A percentile compares a stretch with the other conserved stretches of the same genome.
phyloP scores from a whole-genome alignment of 106 monocot genomes.

The Dendrobium catenatum region DNA sequence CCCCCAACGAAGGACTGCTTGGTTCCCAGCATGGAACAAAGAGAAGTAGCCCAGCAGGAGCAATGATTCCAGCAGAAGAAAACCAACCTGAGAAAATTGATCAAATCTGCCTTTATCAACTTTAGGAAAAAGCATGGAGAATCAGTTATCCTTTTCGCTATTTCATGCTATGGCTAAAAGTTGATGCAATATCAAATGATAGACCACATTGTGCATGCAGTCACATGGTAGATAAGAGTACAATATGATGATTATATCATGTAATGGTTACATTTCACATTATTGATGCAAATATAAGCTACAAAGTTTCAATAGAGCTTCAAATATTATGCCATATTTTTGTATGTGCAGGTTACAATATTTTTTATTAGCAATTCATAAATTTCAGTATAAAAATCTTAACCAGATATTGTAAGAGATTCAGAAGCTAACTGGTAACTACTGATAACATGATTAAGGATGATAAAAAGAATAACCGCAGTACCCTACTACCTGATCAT shows the following conservation, averaged over 20 bases:
- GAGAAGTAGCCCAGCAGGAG: conserved; percentile 82
- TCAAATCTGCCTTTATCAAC: neutral
- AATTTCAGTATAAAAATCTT: neutral
- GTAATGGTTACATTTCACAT: neutral
- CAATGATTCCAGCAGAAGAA: conserved; percentile 79
- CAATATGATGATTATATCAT: neutral
- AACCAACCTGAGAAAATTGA: conserved; percentile 44
- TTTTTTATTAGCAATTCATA: neutral
- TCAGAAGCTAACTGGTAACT: neutral
- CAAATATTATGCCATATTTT: neutral
- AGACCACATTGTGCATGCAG: neutral
- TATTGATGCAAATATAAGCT: neutral
- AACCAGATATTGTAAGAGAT: neutral
- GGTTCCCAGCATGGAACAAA: conserved; percentile 81
- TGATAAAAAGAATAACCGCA: neutral
- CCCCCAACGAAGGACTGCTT: conserved; percentile 97
- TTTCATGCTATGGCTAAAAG: neutral
- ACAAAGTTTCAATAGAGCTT: neutral
- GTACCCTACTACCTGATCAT: conserved; percentile 63
- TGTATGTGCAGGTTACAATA: neutral
- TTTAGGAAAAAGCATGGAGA: neutral
- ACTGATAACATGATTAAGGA: neutral
- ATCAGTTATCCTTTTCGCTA: neutral
- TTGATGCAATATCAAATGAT: neutral
- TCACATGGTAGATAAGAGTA: neutral